Base-by-base conservation (phyloP, 1,139 yeast species). In the Taphrina wiesneri region DNA sequence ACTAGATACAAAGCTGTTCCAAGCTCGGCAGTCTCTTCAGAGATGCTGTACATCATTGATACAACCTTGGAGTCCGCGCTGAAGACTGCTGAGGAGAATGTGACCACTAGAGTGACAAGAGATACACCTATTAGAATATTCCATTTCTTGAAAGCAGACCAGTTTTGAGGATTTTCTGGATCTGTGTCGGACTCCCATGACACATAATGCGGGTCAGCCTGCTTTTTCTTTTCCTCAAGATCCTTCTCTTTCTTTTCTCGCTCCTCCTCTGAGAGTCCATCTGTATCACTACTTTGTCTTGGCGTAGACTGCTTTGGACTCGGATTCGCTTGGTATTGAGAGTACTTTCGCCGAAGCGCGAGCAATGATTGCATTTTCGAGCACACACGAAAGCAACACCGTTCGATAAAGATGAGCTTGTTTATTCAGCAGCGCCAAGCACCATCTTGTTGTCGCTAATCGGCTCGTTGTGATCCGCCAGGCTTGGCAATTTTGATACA, bases 1-100 rank as follows among this genome's bases (percentile, higher is more conserved):
- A 87, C 83, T 0, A 92, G 90, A 69, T 85, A 82, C 17, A 87
- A 82, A 5, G 88, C 74, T 7, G 91, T 92, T 0, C 93, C 91
- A 19, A 87, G 72, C 0, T 87, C 83, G 0, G 95, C 66, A 15
- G 56, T 83, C n/a, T 95, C 96, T 23, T 34, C 59, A n/a, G 63
- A 51, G 47, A 61, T 51, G 11, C 57, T 30, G n/a, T 61, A 53
- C 30, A 54, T 65, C 90, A 90, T 23, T 88, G 87, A 67, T 86
- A 87, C 45, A 89, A 85, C 61, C 87, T 79, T 67, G 82, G 83
- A 30, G 81, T 80, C 39, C 74, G 74, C 73, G 77, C 76, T 56
- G 85, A 73, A 41, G 77, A 71, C 23, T 73, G 75, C 74, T 79
- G 71, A 28, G 86, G 87, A 0, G 88, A 87, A 0, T 86, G 82